phyloP scores from a whole-genome alignment of 345 rosid species.

The Populus simonii region DNA sequence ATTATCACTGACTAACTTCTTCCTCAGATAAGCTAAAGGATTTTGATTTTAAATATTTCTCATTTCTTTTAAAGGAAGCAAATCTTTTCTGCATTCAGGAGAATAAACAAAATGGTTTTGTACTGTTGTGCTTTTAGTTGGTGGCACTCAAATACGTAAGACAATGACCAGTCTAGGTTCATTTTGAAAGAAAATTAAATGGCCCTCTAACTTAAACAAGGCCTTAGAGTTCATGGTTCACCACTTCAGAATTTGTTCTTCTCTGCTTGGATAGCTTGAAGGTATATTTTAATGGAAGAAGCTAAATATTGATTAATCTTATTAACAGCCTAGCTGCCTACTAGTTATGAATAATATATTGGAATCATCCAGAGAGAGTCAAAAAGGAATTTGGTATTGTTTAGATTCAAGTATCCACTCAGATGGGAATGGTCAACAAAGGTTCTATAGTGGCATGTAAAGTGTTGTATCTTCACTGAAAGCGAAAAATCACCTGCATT shows the following conservation, averaged over 20 bases:
- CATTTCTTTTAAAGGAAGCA: neutral
- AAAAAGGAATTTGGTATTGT: neutral
- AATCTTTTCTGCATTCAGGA: neutral
- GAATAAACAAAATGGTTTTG: neutral
- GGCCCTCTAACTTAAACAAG: neutral
- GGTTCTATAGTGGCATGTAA: neutral
- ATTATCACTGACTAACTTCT: neutral
- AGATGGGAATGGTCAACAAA: neutral
- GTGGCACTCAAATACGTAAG: neutral
- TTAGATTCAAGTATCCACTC: neutral
- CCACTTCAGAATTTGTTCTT: conserved; percentile 6
- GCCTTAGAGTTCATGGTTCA: conserved; percentile 1
- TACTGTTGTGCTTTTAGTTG: neutral
- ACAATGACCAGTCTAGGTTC: neutral
- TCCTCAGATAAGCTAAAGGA: neutral
- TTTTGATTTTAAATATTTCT: neutral
- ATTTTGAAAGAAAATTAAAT: neutral
- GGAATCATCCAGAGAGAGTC: neutral
- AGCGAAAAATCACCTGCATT: neutral
- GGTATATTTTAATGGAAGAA: neutral
- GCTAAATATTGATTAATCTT: neutral
- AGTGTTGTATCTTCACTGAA: neutral
- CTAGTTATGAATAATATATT: neutral
- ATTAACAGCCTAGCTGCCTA: conserved; percentile 4
- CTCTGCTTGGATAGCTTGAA: neutral